These are phyloP conservation scores for Flaveria ramosissima DNA, from an alignment of 129 eudicot species.

Conservation along the genomic window DNA sequence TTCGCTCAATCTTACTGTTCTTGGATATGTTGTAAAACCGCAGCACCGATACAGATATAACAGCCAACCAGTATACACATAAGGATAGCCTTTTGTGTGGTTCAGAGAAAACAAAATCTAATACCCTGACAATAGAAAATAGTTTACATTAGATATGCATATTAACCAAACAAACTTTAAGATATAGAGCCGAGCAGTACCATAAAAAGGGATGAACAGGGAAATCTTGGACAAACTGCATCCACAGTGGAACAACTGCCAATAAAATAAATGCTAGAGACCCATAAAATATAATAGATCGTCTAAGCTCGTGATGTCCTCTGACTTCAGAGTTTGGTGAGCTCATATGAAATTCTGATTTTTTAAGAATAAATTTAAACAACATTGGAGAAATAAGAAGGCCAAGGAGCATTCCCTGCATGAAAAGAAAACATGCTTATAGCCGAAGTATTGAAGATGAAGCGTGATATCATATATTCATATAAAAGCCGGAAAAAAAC, in stretches of 20 bases:
- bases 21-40: constrained; percentile 77
- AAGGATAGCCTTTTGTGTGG: constrained; percentile 83
- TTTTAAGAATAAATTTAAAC: constrained; percentile 49
- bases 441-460: background rate
- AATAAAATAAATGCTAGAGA: constrained; percentile 49
- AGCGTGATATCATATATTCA: background rate
- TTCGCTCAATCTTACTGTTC: constrained; percentile 89
- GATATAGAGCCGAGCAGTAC: constrained; percentile 36
- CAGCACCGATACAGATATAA: constrained; percentile 64
- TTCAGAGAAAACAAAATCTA: constrained; percentile 76
- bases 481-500: constrained; percentile 25
- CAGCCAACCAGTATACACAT: constrained; percentile 80
- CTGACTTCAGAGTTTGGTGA: constrained; percentile 32
- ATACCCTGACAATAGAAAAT: constrained; percentile 55
- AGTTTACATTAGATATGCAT: background rate
- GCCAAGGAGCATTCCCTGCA: constrained; percentile 89
- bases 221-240: constrained; percentile 80
- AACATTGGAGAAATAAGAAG: constrained; percentile 74
- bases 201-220: constrained; percentile 72
- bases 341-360: constrained; percentile 31
- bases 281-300: constrained; percentile 58
- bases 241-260: constrained; percentile 72
- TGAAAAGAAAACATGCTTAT: constrained; percentile 10
- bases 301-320: constrained; percentile 36
- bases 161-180: background rate